Conservation (phyloP, 148 eudicot species). For the Vaccinium corymbosum region DNA sequence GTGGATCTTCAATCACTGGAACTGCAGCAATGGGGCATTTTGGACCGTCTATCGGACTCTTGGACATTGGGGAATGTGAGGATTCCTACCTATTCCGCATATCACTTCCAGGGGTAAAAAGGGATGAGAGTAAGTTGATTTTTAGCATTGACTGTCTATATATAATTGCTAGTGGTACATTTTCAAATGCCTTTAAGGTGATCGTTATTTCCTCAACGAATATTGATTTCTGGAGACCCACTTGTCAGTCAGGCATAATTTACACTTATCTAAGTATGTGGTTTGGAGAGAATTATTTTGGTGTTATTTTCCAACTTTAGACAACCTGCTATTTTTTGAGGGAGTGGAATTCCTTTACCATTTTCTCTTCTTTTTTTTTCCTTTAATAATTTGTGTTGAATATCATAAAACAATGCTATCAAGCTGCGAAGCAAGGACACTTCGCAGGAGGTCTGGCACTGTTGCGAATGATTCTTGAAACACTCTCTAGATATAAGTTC, state of each 20-base stretch:
- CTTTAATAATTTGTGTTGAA: neutral
- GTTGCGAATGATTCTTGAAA: neutral
- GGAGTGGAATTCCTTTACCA: neutral
- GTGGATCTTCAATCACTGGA: conserved; percentile 66
- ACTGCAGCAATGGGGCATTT: conserved; percentile 65
- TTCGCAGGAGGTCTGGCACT: neutral
- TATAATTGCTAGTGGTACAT: neutral
- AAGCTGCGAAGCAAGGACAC: neutral
- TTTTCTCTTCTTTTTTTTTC: neutral
- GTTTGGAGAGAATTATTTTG: neutral
- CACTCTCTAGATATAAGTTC: neutral
- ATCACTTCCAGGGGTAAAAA: conserved; percentile 93
- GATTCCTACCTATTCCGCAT: conserved; percentile 83
- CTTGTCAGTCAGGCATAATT: neutral
- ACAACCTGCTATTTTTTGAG: neutral
- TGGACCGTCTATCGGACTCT: conserved; percentile 64
- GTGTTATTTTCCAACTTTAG: neutral
- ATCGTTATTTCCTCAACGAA: neutral
- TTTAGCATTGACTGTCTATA: neutral
- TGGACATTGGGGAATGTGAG: conserved; percentile 70
- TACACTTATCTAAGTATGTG: neutral
- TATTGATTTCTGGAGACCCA: neutral
- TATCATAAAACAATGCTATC: neutral
- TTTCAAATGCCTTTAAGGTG: neutral
- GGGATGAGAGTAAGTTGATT: conserved; percentile 75